Evolutionary conservation across 768 basidiomycete genomes (phyloP).

Genomic region (Heimioporus sp.): DNA sequence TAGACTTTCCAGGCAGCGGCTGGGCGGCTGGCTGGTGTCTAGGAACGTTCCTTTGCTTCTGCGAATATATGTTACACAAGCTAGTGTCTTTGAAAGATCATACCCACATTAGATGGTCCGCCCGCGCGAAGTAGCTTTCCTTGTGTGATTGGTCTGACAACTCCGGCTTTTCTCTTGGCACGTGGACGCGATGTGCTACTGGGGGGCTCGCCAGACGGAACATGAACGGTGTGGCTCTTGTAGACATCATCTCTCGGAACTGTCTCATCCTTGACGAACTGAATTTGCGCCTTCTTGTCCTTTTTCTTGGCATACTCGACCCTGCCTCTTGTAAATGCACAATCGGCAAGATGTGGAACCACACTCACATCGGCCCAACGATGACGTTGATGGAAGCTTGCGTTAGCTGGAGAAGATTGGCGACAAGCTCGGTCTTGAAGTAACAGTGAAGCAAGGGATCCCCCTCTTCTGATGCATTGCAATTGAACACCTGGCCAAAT

Average conservation of each 20-base stretch:
- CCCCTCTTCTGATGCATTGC: conserved; percentile 81
- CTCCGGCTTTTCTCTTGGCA: conserved; percentile 85
- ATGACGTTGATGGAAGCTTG: conserved; percentile 70
- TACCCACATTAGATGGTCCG: conserved; percentile 61
- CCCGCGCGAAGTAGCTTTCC: conserved; percentile 79
- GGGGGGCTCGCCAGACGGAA: conserved; percentile 84
- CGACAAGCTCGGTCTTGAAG: conserved; percentile 94
- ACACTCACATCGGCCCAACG: conserved; percentile 73
- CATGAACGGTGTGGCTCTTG: conserved; percentile 90
- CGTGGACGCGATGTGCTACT: conserved; percentile 79
- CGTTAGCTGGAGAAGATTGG: conserved; percentile 79
- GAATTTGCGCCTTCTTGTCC: conserved; percentile 87
- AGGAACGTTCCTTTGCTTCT: conserved; percentile 44
- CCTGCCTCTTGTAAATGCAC: conserved; percentile 40
- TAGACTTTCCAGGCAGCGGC: conserved; percentile 61
- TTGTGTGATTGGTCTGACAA: conserved; percentile 79
- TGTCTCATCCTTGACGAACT: conserved; percentile 87
- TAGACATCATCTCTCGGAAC: conserved; percentile 77
- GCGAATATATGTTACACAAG: conserved; percentile 6
- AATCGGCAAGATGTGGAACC: not conserved
- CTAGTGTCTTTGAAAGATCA: not conserved
- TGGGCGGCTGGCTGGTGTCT: conserved; percentile 44
- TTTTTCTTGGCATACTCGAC: conserved; percentile 95
- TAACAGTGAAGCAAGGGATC: conserved; percentile 88
- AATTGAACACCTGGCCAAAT: conserved; percentile 67